Base-by-base conservation (phyloP, 1,284 basidiomycete species). In the Cutaneotrichosporon cyanovorans region DNA sequence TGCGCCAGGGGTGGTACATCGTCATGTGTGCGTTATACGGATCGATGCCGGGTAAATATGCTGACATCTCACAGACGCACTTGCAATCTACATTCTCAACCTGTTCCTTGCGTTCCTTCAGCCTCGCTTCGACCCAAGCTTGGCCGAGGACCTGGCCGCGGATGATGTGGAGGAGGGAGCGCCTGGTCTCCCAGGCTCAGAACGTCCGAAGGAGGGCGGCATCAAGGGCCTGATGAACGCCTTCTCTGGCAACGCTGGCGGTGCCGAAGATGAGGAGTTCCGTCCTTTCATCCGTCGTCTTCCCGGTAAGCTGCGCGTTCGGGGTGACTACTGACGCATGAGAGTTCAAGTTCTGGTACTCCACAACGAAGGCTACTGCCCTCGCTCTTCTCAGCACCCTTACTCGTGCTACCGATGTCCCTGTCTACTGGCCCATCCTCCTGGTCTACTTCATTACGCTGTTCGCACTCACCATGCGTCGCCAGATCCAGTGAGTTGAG, bases 351-450 rank as follows among this genome's bases (percentile, higher is more conserved):
- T 73, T 67, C 68, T 90, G 87, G 92, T 78, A 95, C 45, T 89
- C 88, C 8, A 79, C 89, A 1, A 98, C 92, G 5, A 84, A 89
- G 47, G 91, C 95, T 5, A 86, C 86, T 19, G 43, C 85, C 15
- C 71, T 98, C 46, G 85, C 90, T 5, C 67, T 95, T 38, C 71
- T 84, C 44, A 84, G 84, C 68, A 88, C 91, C 4, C 74, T 83
- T 51, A 91, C 84, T 22, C 78, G 83, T 39, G 73, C 75, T 11
- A 93, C 93, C 60, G 91, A 97, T 68, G 84, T 97, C 16, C 93
- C 93, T 11, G 93, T 98, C 19, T 97, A 95, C 73, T 97, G 93
- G 90, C 91, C 91, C 11, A 95, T 97, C 71, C 79, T 95, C 39
- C 82, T 97, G 58, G 77, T 96, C 59, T 95, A 95, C 75, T 90